Base-by-base conservation (phyloP, 2,329 filamentous ascomycete genomes). In the Epichloe hybrida region DNA sequence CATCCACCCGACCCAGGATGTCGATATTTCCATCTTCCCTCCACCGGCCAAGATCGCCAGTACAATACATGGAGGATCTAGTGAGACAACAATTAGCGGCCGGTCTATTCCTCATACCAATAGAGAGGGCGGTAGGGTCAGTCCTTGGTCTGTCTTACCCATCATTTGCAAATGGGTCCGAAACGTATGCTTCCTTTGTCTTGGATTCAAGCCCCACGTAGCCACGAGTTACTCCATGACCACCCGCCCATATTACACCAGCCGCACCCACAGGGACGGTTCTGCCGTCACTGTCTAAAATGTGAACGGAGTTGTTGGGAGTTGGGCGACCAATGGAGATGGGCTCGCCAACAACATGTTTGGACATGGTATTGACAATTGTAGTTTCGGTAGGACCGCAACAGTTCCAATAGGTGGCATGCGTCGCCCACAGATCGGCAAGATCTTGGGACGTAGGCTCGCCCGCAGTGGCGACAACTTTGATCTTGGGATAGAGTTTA, bases 301-400 rank as follows among this genome's bases (percentile, higher is more conserved):
- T 68, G 55, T 79, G 79, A 13, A 78, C 71, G 15, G 62, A 73
- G 34, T 75, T 80, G 60, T 81, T 81, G 3, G 77, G 75, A 0
- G 75, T 73, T 0, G 77, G 77, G 35, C 60, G 67, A 5, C 78
- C 78, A 53, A 81, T 80, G 0, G 75, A 73, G 3, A 81, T 59
- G 2, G 64, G 62, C 37, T 65, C 60, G 2, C 75, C 74, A 0
- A 67, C 64, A 17, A 64, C 58, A 57, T 80, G 76, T 39, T 65
- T 65, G 49, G 76, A 71, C 62, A 76, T 75, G 5, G 77, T 77
- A 60, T 81, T 80, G 49, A 81, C 69, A 48, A 81, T 77, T 1
- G 74, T 80, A 13, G 76, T 75, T 59, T 81, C 78, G 0, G 78
- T 80, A 1, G 78, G 77, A 2, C 78, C 78, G 57, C 77, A 81